phyloP scores from a whole-genome alignment of 108 stramenopile species.

The Nitzschia sp. region DNA sequence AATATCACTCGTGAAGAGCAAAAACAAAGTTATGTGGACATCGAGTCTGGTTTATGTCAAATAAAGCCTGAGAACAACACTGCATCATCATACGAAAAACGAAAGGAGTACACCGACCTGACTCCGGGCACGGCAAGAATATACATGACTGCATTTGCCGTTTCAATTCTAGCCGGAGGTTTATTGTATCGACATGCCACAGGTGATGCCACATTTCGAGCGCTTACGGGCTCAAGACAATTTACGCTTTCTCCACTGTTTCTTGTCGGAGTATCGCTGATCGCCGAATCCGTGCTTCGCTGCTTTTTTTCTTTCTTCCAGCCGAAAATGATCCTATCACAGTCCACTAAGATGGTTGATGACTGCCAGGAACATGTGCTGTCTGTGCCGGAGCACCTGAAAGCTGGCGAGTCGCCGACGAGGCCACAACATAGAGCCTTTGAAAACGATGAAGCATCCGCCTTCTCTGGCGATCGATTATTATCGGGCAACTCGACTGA shows the following conservation, averaged over 20 bases:
- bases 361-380: not conserved
- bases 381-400: not conserved
- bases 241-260: conserved; percentile 29
- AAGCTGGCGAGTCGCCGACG: not conserved
- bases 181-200: conserved; percentile 24
- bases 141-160: conserved; percentile 28
- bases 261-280: conserved; percentile 21
- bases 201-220: conserved; percentile 27
- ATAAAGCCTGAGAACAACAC: not conserved
- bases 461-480: not conserved
- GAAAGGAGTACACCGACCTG: not conserved
- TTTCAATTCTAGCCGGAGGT: conserved; percentile 38
- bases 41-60: not conserved
- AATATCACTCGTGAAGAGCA: not conserved
- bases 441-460: not conserved
- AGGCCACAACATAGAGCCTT: not conserved
- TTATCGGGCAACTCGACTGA: not conserved
- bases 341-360: not conserved
- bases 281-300: conserved; percentile 12
- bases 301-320: conserved; percentile 11
- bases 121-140: conserved; percentile 24
- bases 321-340: too few relatives aligned
- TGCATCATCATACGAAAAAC: not conserved
- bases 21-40: too few relatives aligned
- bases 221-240: conserved; percentile 14